phyloP scores from a whole-genome alignment of 2,329 filamentous ascomycete species.

The Penicillium nordicum region DNA sequence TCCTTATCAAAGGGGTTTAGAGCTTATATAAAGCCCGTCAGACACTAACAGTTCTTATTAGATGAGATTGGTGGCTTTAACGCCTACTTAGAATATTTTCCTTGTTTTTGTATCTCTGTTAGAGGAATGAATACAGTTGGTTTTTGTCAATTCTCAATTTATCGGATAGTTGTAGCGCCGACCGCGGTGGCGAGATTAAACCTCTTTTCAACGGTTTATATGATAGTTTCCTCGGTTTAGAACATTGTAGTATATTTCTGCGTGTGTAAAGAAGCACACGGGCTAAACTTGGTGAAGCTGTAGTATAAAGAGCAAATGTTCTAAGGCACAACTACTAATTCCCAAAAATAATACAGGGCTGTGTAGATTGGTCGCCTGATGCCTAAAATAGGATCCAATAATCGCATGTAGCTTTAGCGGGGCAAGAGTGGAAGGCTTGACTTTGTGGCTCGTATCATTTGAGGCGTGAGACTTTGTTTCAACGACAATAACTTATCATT shows the following conservation, averaged over 20 bases:
- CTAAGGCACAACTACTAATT: no score
- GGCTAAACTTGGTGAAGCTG: no score
- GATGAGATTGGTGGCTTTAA: neutral
- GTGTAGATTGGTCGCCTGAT: constrained; percentile 1
- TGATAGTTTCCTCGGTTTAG: neutral
- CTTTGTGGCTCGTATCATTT: neutral
- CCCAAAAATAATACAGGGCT: neutral
- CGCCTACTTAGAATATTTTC: neutral
- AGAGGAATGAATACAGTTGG: neutral
- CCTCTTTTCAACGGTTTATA: neutral
- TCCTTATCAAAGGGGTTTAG: neutral
- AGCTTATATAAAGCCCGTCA: neutral
- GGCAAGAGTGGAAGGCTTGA: neutral
- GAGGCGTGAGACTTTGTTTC: neutral
- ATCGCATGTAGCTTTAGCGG: no score
- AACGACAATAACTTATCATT: neutral
- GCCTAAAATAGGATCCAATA: neutral
- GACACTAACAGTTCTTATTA: neutral
- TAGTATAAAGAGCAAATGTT: no score
- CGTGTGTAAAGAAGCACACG: neutral
- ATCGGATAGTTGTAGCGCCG: neutral
- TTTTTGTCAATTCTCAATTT: no score
- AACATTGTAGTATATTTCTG: neutral
- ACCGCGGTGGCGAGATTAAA: neutral
- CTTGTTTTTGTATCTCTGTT: neutral